Evolutionary conservation across 1,284 basidiomycete genomes (phyloP), one percentile per base, ranked within the genome.

Genomic region (Leccinum fuscescens): DNA sequence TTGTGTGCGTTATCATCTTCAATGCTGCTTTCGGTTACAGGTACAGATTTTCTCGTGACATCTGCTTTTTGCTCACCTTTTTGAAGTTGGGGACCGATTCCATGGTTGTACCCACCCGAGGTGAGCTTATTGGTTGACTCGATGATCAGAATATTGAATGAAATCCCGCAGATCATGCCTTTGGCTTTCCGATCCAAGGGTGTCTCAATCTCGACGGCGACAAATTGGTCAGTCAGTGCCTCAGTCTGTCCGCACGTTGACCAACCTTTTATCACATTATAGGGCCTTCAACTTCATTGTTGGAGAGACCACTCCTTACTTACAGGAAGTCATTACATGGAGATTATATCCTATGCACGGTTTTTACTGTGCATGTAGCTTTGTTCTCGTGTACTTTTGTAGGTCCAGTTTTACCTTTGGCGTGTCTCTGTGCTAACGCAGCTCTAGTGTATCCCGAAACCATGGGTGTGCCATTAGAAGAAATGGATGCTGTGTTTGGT

Each of bases 281-380:
- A 87, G 92, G 93, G 84, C 88, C 12, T 94, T 94, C 78, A 94
- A 94, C 74, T 94, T 88, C 76, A 73, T 93, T 66, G 94, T 98
- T 50, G 96, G 96, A 22, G 91, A 94, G 74, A 82, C 87, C 48
- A 98, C 96, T 0, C 96, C 96, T 1, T 82, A 89, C 53, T 79
- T 98, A 54, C 94, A 98, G 77, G 93, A 96, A 65, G 77, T 84
- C 42, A 98, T 99, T 66, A 84, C 85, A 35, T 99, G 96, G 96
- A 83, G 92, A 56, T 77, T 98, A 56, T 98, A 98, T 76, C 92
- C 93, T 0, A 95, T 99, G 92, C 94, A 97, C 68, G 94, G 92
- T 11, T 94, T 94, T 77, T 96, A 96, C 78, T 96, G 95, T 74
- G 84, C 86, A 14, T 87, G 89, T 71, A 94, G 93, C 66, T 95